phyloP scores from a whole-genome alignment of 1,284 basidiomycete species.

The Sanguinoderma infundibulare region DNA sequence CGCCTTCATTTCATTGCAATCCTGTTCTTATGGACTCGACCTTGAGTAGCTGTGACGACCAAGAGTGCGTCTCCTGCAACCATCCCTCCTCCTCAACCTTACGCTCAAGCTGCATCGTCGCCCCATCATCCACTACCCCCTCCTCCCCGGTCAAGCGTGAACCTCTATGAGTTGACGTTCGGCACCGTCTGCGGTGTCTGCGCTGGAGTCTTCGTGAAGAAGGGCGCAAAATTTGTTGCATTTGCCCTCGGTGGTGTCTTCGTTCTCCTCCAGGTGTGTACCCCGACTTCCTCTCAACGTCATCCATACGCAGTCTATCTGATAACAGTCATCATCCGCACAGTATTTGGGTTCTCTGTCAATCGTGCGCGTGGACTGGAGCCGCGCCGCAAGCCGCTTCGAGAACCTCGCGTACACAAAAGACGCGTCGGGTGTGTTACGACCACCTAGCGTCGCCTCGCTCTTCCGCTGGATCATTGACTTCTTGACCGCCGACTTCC shows the following conservation, averaged over 20 bases:
- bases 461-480: slow-evolving; percentile 78
- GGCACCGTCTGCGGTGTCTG: slow-evolving; percentile 89
- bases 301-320: background rate
- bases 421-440: slow-evolving; percentile 54
- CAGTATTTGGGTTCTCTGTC: slow-evolving; percentile 80
- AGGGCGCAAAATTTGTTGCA: slow-evolving; percentile 84
- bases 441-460: slow-evolving; percentile 65
- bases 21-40: background rate
- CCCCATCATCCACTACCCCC: slow-evolving; percentile 41
- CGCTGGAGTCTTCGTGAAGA: slow-evolving; percentile 93
- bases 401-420: slow-evolving; percentile 74
- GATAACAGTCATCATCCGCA: background rate
- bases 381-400: slow-evolving; percentile 60
- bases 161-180: slow-evolving; percentile 84
- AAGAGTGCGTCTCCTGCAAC: slow-evolving; percentile 4
- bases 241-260: slow-evolving; percentile 88
- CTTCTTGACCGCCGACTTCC: slow-evolving; percentile 94
- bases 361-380: slow-evolving; percentile 85
- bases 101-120: slow-evolving; percentile 15
- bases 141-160: slow-evolving; percentile 72
- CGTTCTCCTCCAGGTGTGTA: slow-evolving; percentile 82
- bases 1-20: background rate
- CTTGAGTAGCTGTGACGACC: slow-evolving; percentile 11
- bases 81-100: slow-evolving; percentile 6
- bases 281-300: background rate